Evolutionary conservation across 306 rosid genomes (phyloP), one percentile per base, ranked within the genome.

Genomic region (Lathyrus oleraceus): DNA sequence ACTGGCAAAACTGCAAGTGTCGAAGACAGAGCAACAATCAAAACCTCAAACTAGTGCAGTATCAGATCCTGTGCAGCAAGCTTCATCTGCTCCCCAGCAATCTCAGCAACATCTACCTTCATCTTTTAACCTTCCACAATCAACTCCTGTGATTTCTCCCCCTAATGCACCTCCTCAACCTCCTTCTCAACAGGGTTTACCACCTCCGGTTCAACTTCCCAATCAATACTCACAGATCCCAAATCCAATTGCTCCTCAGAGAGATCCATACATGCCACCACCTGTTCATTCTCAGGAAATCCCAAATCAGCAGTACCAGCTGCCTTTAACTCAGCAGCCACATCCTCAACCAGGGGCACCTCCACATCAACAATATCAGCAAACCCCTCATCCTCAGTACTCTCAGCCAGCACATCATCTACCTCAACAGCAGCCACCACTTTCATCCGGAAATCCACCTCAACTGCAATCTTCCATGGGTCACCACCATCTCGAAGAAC

Each of bases 401-500:
- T 59, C 96, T 53, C 88, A 81, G 75, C 84, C 84, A 21, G 73
- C 83, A 19, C 74, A 84, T 45, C 91, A 78, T 72, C 74, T 62
- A 13, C 82, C 94, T 51, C 91, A 82, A 63, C 96, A 70, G 69
- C 96, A 81, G 71, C 86, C 85, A 36, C 65, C 92, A 0, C 81
- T 13, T 61, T 20, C 90, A 28, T 73, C 90, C 13, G 60, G 76
- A 62, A 86, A 78, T 77, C 77, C 76, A 9, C 74, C 88, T 70
- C 91, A 84, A 75, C 71, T 81, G 54, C 91, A 74, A 78, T 70
- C 92, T 86, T 39, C 92, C 6, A 42, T 76, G 10, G 84, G 79
- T 64, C 96, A 89, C 76, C 98, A 80, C 76, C 98, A 80, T 72
- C 74, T 78, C 30, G 98, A 92, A 76, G 95, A 92, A 79, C 45